These are phyloP conservation scores for Cenchrus fungigraminus DNA, from an alignment of 176 grass and related monocot species.

Conservation along the genomic window DNA sequence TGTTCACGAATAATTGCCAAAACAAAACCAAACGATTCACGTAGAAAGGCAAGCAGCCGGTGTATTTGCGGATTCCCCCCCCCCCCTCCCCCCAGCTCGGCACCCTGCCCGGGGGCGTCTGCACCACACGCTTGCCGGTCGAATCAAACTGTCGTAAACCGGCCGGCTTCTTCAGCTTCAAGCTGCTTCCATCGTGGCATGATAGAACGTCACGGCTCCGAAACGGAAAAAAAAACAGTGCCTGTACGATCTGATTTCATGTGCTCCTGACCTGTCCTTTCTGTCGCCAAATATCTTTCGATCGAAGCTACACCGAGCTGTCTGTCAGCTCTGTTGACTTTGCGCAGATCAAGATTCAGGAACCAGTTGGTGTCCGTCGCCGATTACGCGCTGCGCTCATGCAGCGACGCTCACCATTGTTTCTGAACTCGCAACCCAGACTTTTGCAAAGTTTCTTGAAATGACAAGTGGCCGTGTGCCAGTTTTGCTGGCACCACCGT, in stretches of 20 bases:
- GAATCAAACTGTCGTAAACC: conserved; percentile 38
- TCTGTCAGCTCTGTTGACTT: conserved; percentile 27
- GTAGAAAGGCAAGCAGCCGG: neutral
- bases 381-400: conserved; percentile 26
- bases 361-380: neutral
- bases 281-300: conserved; percentile 30
- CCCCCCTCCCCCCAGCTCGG: neutral
- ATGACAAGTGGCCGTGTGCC: too few species aligned
- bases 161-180: conserved; percentile 39
- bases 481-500: too few species aligned
- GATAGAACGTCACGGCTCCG: conserved; percentile 17
- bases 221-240: neutral
- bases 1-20: neutral
- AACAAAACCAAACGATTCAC: neutral
- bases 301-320: neutral
- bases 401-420: too few species aligned
- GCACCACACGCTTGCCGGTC: neutral
- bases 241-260: conserved; percentile 43
- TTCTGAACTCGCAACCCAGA: too few species aligned
- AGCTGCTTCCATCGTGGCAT: conserved; percentile 31
- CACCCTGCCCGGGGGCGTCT: neutral
- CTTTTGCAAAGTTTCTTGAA: too few species aligned
- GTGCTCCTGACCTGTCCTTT: conserved; percentile 42
- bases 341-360: neutral
- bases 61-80: neutral